Evolutionary conservation across 2,329 filamentous ascomycete genomes (phyloP).

Genomic region (Monosporascus sp.): DNA sequence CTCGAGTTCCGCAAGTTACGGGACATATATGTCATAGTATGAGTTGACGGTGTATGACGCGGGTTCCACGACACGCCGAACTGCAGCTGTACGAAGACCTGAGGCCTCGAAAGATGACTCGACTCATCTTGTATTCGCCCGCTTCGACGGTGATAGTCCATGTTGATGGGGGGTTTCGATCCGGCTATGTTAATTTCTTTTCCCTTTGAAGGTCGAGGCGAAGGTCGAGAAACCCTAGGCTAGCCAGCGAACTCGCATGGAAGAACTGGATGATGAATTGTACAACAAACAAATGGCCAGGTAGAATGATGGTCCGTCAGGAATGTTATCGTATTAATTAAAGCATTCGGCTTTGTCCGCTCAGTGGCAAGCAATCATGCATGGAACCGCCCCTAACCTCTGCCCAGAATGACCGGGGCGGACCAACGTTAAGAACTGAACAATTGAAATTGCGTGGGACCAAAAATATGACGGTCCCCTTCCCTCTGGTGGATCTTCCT

Average conservation of each 20-base stretch:
- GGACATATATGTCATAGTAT: slow-evolving; percentile 43
- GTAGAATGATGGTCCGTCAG: too few relatives aligned
- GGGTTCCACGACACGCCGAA: slow-evolving; percentile 46
- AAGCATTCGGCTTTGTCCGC: too few relatives aligned
- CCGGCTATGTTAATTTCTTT: background rate
- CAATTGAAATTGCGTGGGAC: background rate
- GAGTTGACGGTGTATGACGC: slow-evolving; percentile 37
- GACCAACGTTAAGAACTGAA: background rate
- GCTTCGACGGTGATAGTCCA: slow-evolving; percentile 16
- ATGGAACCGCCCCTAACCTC: too few relatives aligned
- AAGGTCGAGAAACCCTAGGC: background rate
- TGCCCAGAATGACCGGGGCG: background rate
- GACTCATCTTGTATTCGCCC: slow-evolving; percentile 20
- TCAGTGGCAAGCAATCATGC: too few relatives aligned
- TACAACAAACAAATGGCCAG: background rate
- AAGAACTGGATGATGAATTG: too few relatives aligned
- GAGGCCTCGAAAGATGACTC: slow-evolving; percentile 28
- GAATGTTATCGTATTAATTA: too few relatives aligned
- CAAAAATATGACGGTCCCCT: background rate
- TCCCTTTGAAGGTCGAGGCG: background rate
- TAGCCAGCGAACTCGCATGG: too few relatives aligned
- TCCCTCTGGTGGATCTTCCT: background rate
- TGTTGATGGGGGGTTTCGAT: slow-evolving; percentile 21
- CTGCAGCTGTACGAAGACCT: slow-evolving; percentile 47
- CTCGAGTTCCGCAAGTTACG: slow-evolving; percentile 35